phyloP scores from a whole-genome alignment of 2,329 filamentous ascomycete genomes.

The Aureobasidium melanogenum region DNA sequence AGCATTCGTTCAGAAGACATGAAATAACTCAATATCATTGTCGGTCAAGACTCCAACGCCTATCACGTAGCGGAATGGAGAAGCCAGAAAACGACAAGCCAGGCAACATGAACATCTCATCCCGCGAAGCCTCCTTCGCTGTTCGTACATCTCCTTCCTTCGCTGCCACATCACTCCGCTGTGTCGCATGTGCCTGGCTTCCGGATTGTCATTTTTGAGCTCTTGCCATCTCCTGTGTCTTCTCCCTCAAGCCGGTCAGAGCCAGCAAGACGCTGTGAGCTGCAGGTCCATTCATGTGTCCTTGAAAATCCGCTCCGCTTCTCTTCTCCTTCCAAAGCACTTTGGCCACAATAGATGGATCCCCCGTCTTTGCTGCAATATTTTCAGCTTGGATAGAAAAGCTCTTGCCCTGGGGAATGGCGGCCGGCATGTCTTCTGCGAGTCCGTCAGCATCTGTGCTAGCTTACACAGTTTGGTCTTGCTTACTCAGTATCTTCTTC shows the following conservation, averaged over 20 bases:
- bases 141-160: neutral
- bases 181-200: neutral
- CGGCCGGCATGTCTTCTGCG: slow-evolving; percentile 1
- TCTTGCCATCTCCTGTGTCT: slow-evolving; percentile 1
- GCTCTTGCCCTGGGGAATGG: slow-evolving; percentile 1
- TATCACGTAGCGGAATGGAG: neutral
- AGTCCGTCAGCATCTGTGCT: neutral
- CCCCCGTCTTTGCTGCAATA: neutral
- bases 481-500: slow-evolving; percentile 6
- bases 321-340: slow-evolving; percentile 5
- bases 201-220: slow-evolving; percentile 1
- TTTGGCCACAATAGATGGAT: neutral
- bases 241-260: neutral
- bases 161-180: too few relatives aligned
- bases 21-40: neutral
- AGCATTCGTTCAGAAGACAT: neutral
- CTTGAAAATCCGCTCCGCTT: neutral
- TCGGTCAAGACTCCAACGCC: neutral
- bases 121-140: neutral
- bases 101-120: slow-evolving; percentile 5
- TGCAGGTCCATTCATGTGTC: neutral
- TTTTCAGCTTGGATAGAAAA: neutral
- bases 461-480: neutral
- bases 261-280: neutral
- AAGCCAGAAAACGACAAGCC: neutral